These are phyloP conservation scores for Saccharomycopsis lassenensis DNA, from an alignment of 805 yeast species.

Conservation along the genomic window DNA sequence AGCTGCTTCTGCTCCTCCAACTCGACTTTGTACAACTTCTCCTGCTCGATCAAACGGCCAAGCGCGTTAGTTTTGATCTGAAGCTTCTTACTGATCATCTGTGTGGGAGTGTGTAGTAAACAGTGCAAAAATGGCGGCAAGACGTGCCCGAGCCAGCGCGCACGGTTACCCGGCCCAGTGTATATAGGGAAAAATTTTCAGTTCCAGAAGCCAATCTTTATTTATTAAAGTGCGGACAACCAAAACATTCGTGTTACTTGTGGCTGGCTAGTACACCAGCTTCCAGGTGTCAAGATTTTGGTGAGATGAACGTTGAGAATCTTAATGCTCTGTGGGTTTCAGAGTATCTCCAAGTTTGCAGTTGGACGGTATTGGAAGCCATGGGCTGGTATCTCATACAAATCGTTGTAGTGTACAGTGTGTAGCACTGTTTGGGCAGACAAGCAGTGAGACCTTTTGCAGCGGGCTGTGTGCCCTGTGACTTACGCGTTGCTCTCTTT, in stretches of 20 bases:
- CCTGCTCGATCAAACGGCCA: slow-evolving; percentile 59
- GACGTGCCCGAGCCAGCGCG: too few relatives aligned
- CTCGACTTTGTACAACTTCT: slow-evolving; percentile 48
- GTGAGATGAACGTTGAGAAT: slow-evolving; percentile 18
- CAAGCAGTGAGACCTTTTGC: too few relatives aligned
- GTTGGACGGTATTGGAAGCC: slow-evolving; percentile 18
- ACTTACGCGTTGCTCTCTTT: too few relatives aligned
- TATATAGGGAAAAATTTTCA: too few relatives aligned
- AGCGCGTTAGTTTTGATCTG: slow-evolving; percentile 66
- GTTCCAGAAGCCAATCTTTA: too few relatives aligned
- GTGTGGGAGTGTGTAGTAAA: too few relatives aligned
- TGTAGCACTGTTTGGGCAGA: too few relatives aligned
- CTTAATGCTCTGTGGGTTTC: slow-evolving; percentile 18
- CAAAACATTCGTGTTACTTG: slow-evolving; percentile 19
- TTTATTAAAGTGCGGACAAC: slow-evolving; percentile 19
- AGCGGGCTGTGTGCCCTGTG: too few relatives aligned
- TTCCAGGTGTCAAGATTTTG: slow-evolving; percentile 19
- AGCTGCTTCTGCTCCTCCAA: slow-evolving; percentile 38
- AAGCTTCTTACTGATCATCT: too few relatives aligned
- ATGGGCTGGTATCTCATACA: slow-evolving; percentile 20
- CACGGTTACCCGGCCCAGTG: too few relatives aligned
- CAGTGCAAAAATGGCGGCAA: too few relatives aligned
- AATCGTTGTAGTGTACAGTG: slow-evolving; percentile 47
- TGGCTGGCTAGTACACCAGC: slow-evolving; percentile 8
- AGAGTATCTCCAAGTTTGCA: slow-evolving; percentile 19